A percentile compares a stretch with the other conserved stretches of the same genome.
phyloP scores from a whole-genome alignment of 129 eudicot genomes.

The Arctium lappa region DNA sequence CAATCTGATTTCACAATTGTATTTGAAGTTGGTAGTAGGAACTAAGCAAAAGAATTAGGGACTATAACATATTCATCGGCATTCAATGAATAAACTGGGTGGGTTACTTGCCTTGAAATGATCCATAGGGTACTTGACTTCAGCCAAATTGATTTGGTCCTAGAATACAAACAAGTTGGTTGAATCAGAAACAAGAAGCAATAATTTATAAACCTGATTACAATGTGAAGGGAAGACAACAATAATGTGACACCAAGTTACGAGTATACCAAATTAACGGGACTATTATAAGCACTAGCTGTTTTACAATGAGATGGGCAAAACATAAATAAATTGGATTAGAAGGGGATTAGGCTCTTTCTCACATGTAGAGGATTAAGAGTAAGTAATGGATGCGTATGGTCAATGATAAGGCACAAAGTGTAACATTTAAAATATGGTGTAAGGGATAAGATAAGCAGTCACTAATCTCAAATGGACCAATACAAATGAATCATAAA shows the following conservation, averaged over 20 bases:
- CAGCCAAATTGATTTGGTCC: slow-evolving; percentile 86
- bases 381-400: neutral
- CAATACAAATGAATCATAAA: no score
- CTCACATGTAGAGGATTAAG: neutral
- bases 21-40: neutral
- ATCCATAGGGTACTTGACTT: slow-evolving; percentile 78
- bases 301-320: neutral
- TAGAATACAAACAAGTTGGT: slow-evolving; percentile 35
- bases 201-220: neutral
- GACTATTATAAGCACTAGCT: neutral
- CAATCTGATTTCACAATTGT: neutral
- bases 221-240: neutral
- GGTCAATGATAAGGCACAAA: neutral
- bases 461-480: no score
- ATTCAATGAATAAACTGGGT: neutral
- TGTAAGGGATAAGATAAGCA: neutral
- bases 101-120: slow-evolving; percentile 69
- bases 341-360: neutral
- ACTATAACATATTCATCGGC: neutral
- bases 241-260: neutral
- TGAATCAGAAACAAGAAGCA: neutral
- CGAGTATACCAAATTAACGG: neutral
- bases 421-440: neutral
- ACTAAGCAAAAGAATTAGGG: neutral
- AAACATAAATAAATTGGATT: neutral